These are phyloP conservation scores for Geotrichum australiense DNA, from an alignment of 1,139 yeast genomes.

Conservation along the genomic window DNA sequence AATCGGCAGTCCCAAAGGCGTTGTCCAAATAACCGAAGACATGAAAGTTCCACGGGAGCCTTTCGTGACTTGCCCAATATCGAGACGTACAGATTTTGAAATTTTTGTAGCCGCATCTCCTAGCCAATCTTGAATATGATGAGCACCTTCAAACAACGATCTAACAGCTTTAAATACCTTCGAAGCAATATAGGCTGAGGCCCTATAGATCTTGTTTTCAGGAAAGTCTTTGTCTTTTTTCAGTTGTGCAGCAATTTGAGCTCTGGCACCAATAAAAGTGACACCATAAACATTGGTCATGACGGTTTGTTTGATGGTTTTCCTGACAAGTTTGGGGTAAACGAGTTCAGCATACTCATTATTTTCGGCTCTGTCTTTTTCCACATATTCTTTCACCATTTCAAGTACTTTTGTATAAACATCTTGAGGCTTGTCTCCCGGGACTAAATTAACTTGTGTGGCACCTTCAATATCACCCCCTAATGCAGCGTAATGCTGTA, in stretches of 20 bases:
- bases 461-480: conserved; percentile 98
- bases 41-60: conserved; percentile 44
- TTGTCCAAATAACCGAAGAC: conserved; percentile 95
- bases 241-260: conserved; percentile 54
- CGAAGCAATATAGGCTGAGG: conserved; percentile 63
- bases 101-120: conserved; percentile 79
- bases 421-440: conserved; percentile 82
- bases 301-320: conserved; percentile 92
- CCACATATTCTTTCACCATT: conserved; percentile 53
- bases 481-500: conserved; percentile 95
- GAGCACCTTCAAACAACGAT: conserved; percentile 86
- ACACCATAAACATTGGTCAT: conserved; percentile 99
- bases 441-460: conserved; percentile 76
- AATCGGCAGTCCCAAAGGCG: conserved; percentile 80
- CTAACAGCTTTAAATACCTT: conserved; percentile 81
- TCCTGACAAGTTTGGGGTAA: conserved; percentile 65
- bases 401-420: conserved; percentile 80
- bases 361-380: conserved; percentile 53
- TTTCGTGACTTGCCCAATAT: conserved; percentile 35
- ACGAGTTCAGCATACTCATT: conserved; percentile 46
- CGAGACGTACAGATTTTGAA: conserved; percentile 68
- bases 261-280: conserved; percentile 86
- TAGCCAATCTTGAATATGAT: conserved; percentile 92
- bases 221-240: conserved; percentile 39
- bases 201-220: conserved; percentile 33